Conservation (phyloP, 148 eudicot species). For the Cornus kousa region DNA sequence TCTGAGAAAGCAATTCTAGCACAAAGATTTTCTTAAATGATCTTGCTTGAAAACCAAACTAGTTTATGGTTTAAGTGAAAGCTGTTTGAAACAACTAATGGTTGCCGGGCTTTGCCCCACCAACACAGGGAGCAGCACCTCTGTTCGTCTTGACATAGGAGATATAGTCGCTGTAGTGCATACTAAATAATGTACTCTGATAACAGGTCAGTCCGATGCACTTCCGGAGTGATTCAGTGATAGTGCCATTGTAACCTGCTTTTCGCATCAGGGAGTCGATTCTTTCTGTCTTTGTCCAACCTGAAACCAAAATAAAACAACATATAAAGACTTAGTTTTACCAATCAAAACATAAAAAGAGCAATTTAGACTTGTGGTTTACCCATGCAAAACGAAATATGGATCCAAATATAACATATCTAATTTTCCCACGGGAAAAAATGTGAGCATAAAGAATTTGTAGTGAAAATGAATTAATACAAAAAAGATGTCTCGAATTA, state of each 20-base stretch:
- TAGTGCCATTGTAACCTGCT: constrained; percentile 70
- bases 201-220: constrained; percentile 72
- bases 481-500: no score
- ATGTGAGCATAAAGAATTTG: no score
- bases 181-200: constrained; percentile 76
- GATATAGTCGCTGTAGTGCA: constrained; percentile 70
- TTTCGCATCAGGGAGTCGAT: constrained; percentile 82
- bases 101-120: constrained; percentile 48
- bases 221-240: constrained; percentile 66
- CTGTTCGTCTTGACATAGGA: constrained; percentile 59
- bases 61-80: constrained; percentile 5
- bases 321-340: background rate
- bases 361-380: no score
- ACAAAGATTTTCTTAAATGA: constrained; percentile 11
- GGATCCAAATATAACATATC: no score
- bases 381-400: no score
- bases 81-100: constrained; percentile 13
- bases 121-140: constrained; percentile 54
- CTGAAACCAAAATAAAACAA: constrained; percentile 28
- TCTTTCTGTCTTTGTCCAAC: constrained; percentile 83
- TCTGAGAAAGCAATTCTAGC: constrained; percentile 10
- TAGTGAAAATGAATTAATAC: no score
- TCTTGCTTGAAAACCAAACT: constrained; percentile 10
- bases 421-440: no score
- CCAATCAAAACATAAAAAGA: background rate